Percentiles rank a stretch among this genome's conserved stretches.
Evolutionary conservation across 208 protist genomes (phyloP).

Genomic region (Leishmania tarentolae): DNA sequence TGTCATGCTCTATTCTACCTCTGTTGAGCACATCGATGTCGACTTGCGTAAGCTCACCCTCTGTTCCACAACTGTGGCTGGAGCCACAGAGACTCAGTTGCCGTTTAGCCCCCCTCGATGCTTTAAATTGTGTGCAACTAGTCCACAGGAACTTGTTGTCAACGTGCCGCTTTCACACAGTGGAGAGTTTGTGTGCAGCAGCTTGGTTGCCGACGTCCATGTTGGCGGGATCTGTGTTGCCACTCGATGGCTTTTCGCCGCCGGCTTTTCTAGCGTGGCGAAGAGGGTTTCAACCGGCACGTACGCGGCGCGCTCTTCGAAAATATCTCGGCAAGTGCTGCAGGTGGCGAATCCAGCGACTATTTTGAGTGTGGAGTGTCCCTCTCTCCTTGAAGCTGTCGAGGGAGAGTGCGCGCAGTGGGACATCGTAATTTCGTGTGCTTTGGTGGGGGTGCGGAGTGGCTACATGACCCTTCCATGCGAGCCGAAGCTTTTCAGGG

Average conservation of each 20-base stretch:
- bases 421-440: constrained; percentile 38
- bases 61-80: constrained; percentile 1
- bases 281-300: constrained; percentile 20
- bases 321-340: constrained; percentile 18
- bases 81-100: constrained; percentile 6
- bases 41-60: constrained; percentile 25
- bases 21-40: constrained; percentile 8
- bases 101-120: constrained; percentile 3
- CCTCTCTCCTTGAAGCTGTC: constrained; percentile 40
- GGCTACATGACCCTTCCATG: constrained; percentile 42
- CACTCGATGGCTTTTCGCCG: constrained; percentile 24
- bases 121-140: constrained; percentile 14
- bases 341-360: constrained; percentile 35
- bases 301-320: constrained; percentile 4
- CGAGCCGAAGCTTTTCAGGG: constrained; percentile 28
- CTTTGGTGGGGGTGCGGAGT: constrained; percentile 19
- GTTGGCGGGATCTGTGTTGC: constrained; percentile 26
- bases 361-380: constrained; percentile 39
- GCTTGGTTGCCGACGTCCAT: constrained; percentile 33
- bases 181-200: constrained; percentile 46
- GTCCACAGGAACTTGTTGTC: constrained; percentile 11
- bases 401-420: constrained; percentile 58
- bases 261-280: background rate
- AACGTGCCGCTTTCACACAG: constrained; percentile 35
- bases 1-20: constrained; percentile 41